Conservation (phyloP, 2,329 filamentous ascomycete genomes). For the Arachnomyces sp. region DNA sequence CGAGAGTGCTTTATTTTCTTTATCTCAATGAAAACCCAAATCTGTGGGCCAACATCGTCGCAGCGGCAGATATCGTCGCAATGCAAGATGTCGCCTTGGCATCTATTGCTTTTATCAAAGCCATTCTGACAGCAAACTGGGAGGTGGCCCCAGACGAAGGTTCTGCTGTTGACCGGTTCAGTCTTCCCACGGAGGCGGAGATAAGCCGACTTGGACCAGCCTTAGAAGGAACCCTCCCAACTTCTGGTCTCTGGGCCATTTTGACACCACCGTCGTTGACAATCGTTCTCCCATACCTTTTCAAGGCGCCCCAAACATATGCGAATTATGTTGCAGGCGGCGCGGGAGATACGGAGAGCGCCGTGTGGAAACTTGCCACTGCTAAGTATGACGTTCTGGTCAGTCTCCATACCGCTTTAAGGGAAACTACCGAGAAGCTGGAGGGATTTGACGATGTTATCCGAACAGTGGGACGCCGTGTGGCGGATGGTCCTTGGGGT, state of each 20-base stretch:
- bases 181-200: conserved; percentile 34
- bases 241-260: conserved; percentile 44
- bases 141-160: conserved; percentile 28
- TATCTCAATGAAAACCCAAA: conserved; percentile 45
- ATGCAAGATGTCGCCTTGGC: conserved; percentile 51
- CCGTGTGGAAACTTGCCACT: conserved; percentile 50
- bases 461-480: conserved; percentile 31
- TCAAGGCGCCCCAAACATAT: conserved; percentile 50
- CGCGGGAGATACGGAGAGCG: conserved; percentile 48
- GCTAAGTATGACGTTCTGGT: conserved; percentile 52
- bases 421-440: conserved; percentile 24
- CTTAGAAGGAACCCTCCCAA: conserved; percentile 28
- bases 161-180: conserved; percentile 20
- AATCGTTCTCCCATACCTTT: conserved; percentile 48
- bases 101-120: conserved; percentile 45
- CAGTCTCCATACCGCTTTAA: conserved; percentile 40
- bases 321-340: conserved; percentile 52
- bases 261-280: conserved; percentile 45
- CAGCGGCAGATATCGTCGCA: conserved; percentile 49
- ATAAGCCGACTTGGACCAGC: conserved; percentile 31
- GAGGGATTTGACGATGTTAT: conserved; percentile 34
- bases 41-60: conserved; percentile 47
- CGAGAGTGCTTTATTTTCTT: conserved; percentile 48
- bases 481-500: conserved; percentile 37
- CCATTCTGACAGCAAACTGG: conserved; percentile 51